Percentiles rank a stretch among this genome's conserved stretches.
Evolutionary conservation across 306 rosid species (phyloP).

Genomic region (Clitoria ternatea): DNA sequence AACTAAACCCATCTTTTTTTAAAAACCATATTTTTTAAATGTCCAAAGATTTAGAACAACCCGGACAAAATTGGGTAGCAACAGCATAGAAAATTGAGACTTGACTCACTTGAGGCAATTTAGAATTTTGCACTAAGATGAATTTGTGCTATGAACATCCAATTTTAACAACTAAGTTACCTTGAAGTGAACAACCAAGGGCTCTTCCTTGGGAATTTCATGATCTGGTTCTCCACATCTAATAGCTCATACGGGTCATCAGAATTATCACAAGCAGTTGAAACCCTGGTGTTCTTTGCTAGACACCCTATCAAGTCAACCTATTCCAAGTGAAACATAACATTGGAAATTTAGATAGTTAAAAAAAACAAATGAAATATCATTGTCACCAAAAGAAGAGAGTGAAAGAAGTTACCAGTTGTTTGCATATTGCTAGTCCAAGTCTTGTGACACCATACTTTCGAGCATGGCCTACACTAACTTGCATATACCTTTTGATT

Average conservation of each 20-base stretch:
- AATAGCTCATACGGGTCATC: slow-evolving; percentile 65
- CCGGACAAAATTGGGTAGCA: too few species aligned
- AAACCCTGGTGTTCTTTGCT: slow-evolving; percentile 71
- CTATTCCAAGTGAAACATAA: slow-evolving; percentile 33
- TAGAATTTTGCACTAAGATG: too few species aligned
- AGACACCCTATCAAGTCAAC: slow-evolving; percentile 83
- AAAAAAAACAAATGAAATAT: neutral
- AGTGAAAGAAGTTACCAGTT: slow-evolving; percentile 44
- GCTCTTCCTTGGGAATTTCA: too few species aligned
- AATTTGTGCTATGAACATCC: too few species aligned
- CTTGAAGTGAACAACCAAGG: too few species aligned
- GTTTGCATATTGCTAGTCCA: slow-evolving; percentile 90
- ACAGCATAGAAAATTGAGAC: too few species aligned
- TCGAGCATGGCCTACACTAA: slow-evolving; percentile 73
- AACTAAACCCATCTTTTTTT: too few species aligned
- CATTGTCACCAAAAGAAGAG: neutral
- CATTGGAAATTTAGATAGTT: neutral
- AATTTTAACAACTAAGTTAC: too few species aligned
- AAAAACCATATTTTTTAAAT: too few species aligned
- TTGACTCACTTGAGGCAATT: too few species aligned
- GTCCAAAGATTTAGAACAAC: too few species aligned
- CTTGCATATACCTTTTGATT: slow-evolving; percentile 92
- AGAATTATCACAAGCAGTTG: slow-evolving; percentile 42
- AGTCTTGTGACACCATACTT: slow-evolving; percentile 90
- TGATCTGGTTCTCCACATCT: slow-evolving; percentile 46